Evolutionary conservation across 768 basidiomycete genomes (phyloP).

Genomic region (Fomitopsis serialis): DNA sequence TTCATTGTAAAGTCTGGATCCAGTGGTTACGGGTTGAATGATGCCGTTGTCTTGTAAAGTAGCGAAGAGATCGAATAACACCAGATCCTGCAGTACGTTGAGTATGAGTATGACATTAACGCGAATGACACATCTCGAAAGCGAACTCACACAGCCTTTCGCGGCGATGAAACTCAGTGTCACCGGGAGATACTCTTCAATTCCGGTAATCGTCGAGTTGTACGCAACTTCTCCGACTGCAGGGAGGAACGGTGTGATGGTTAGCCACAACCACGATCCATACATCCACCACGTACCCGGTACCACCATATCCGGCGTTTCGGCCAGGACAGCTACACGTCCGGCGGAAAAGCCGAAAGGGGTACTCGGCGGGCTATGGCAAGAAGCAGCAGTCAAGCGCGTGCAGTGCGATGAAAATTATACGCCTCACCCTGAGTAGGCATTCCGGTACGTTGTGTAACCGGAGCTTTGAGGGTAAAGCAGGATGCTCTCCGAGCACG

Average conservation of each 20-base stretch:
- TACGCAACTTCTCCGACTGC: conserved; percentile 22
- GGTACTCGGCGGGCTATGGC: conserved; percentile 15
- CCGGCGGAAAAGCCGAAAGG: conserved; percentile 20
- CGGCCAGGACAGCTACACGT: conserved; percentile 19
- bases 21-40: conserved; percentile 16
- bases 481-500: conserved; percentile 23
- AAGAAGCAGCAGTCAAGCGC: background rate
- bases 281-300: conserved; percentile 16
- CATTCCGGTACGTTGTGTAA: conserved; percentile 19
- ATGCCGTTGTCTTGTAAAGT: conserved; percentile 20
- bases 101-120: background rate
- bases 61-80: conserved; percentile 25
- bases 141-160: conserved; percentile 22
- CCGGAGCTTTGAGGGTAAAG: conserved; percentile 26
- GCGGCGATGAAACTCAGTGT: conserved; percentile 24
- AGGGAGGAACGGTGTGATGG: background rate
- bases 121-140: background rate
- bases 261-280: background rate
- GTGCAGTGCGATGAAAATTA: background rate
- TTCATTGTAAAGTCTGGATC: background rate
- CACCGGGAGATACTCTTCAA: conserved; percentile 23
- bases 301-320: conserved; percentile 26
- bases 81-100: conserved; percentile 16
- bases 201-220: conserved; percentile 24
- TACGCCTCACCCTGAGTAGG: conserved; percentile 16